phyloP scores from a whole-genome alignment of 371 early-diverging fungal genomes.

The Lichtheimia ramosa region DNA sequence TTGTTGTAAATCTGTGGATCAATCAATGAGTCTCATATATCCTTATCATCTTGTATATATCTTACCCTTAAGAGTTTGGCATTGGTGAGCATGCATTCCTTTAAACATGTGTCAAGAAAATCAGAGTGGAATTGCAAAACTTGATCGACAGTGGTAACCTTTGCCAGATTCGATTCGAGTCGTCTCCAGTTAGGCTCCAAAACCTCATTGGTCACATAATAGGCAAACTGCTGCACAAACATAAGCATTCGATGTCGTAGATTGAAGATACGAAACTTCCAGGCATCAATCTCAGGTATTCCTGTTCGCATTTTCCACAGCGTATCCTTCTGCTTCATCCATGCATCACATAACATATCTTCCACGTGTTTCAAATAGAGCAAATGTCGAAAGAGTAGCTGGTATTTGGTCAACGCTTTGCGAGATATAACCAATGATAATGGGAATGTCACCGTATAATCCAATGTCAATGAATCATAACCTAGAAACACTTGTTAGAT shows the following conservation, averaged over 20 bases:
- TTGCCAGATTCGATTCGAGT: constrained; percentile 57
- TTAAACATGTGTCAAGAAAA: constrained; percentile 71
- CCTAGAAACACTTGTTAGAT: constrained; percentile 35
- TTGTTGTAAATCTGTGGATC: constrained; percentile 64
- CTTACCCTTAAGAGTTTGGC: constrained; percentile 75
- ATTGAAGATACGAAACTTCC: constrained; percentile 65
- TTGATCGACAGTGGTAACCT: constrained; percentile 73
- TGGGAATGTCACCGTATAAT: constrained; percentile 84
- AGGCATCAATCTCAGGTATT: constrained; percentile 43
- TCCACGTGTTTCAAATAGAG: constrained; percentile 86
- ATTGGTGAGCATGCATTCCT: constrained; percentile 89
- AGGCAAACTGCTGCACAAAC: constrained; percentile 82
- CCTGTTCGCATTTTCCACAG: constrained; percentile 31
- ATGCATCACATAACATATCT: constrained; percentile 69
- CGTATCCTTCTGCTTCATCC: constrained; percentile 64
- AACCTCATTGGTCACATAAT: constrained; percentile 85
- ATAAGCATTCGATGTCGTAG: constrained; percentile 80
- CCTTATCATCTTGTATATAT: neutral
- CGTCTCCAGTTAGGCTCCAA: constrained; percentile 85
- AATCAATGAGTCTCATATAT: neutral
- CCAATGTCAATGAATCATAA: constrained; percentile 76
- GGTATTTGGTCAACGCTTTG: constrained; percentile 85
- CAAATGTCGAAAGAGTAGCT: constrained; percentile 87
- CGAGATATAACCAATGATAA: constrained; percentile 84
- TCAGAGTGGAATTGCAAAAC: constrained; percentile 76